Percentiles rank a stretch among this genome's conserved stretches.
phyloP scores from a whole-genome alignment of 805 yeast genomes.

The Cyberlindnera subsufficiens region DNA sequence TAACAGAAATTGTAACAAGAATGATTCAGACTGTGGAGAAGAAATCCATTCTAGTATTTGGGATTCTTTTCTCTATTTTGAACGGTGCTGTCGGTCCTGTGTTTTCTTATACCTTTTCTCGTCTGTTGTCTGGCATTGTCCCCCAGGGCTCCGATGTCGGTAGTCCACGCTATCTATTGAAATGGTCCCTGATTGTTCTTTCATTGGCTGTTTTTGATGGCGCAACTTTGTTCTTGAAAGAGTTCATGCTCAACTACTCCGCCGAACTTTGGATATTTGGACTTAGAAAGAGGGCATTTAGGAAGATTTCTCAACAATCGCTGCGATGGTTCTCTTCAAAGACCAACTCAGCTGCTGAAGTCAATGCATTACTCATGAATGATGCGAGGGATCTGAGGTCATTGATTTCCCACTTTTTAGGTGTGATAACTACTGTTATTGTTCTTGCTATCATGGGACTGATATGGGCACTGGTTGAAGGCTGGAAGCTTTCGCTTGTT shows the following conservation, averaged over 20 bases:
- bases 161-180: constrained; percentile 30
- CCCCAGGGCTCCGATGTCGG: constrained; percentile 34
- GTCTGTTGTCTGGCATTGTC: constrained; percentile 58
- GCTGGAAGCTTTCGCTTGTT: constrained; percentile 85
- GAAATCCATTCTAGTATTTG: constrained; percentile 34
- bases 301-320: constrained; percentile 44
- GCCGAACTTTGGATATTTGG: constrained; percentile 64
- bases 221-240: constrained; percentile 42
- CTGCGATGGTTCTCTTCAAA: constrained; percentile 44
- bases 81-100: constrained; percentile 69
- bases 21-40: constrained; percentile 25
- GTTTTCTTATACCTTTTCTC: constrained; percentile 74
- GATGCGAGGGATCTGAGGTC: constrained; percentile 75
- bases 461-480: constrained; percentile 70
- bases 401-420: constrained; percentile 56
- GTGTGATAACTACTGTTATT: constrained; percentile 46
- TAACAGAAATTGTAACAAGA: constrained; percentile 22
- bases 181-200: constrained; percentile 68
- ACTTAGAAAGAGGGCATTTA: constrained; percentile 46
- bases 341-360: constrained; percentile 39
- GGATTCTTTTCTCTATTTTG: constrained; percentile 44
- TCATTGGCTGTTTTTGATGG: constrained; percentile 64
- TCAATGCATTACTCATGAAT: constrained; percentile 67
- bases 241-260: constrained; percentile 43
- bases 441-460: constrained; percentile 55